phyloP scores from a whole-genome alignment of 805 yeast species.

The Wickerhamomyces bovis region DNA sequence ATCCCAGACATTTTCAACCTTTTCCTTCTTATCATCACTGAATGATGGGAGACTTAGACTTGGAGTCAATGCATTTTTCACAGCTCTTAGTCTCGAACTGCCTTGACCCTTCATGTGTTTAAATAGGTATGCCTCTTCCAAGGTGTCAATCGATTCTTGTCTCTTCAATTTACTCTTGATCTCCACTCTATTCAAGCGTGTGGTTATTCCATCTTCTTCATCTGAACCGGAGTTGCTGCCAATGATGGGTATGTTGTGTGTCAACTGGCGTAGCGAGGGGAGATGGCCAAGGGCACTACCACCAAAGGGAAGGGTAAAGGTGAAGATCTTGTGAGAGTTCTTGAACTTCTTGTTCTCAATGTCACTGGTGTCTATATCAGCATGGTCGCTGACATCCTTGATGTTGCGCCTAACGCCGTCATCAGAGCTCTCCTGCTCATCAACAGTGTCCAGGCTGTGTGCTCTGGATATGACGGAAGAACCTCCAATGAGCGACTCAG shows the following conservation, averaged over 20 bases:
- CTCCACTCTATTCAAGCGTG: constrained; percentile 12
- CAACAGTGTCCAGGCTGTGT: constrained; percentile 3
- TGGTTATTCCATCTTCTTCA: constrained; percentile 7
- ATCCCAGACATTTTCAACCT: constrained; percentile 42
- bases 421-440: constrained; percentile 1
- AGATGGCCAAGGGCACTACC: constrained; percentile 23
- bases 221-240: constrained; percentile 11
- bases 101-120: constrained; percentile 49
- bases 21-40: constrained; percentile 16
- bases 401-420: background rate
- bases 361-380: constrained; percentile 16
- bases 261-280: constrained; percentile 18
- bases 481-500: constrained; percentile 40
- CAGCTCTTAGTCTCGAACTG: constrained; percentile 63
- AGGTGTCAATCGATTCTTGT: constrained; percentile 51
- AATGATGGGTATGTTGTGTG: constrained; percentile 15
- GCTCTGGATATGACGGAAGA: constrained; percentile 23
- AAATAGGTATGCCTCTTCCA: constrained; percentile 59
- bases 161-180: constrained; percentile 33
- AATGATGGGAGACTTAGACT: constrained; percentile 27
- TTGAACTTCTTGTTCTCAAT: constrained; percentile 12
- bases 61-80: constrained; percentile 54
- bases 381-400: constrained; percentile 1
- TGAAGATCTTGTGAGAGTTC: constrained; percentile 28
- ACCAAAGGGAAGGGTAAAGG: constrained; percentile 35